Base-by-base conservation (phyloP, 2,329 filamentous ascomycete genomes). In the Fusarium luffae region DNA sequence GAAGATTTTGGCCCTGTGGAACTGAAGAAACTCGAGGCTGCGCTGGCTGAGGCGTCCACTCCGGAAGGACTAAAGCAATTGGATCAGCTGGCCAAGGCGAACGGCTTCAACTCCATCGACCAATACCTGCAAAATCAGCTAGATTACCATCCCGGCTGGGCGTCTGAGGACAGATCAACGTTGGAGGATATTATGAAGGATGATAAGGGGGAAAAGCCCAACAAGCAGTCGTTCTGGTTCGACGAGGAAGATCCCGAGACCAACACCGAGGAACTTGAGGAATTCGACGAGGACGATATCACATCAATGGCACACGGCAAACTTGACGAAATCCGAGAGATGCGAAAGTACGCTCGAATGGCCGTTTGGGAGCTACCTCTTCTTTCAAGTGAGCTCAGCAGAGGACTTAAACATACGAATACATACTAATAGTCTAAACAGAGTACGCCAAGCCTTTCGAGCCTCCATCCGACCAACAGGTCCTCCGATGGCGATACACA, bases 301-400 rank as follows among this genome's bases (percentile, higher is more conserved):
- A 92, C 92, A 63, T 89, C 89, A 54, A 86, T 93, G 79, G 96
- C 90, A 1, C 94, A 99, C 80, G 90, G 86, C 55, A 94, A 98
- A 82, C 83, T 99, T 72, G 93, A 98, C 75, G 88, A 96, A 79
- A 90, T 97, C 75, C 87, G 95, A 68, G 94, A 98, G 80, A 86
- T 95, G 78, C 88, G 96, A 83, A 90, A 97, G 76, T 98, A 97
- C 79, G 90, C 92, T 49, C 88, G 96, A 54, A 85, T 97, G 73
- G 90, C 92, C 48, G 93, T 94, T 25, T 99, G 96, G 94, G 96
- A 99, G 81, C 93, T 99, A 91, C 96, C 96, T 12, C 83, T 97
- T 68, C 84, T 99, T 64, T 89, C 90, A 62, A 92, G 94, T 97
- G 88, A 80, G 93, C 85, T 25, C 18, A 16, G 49, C 19, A 25